phyloP scores from a whole-genome alignment of 108 stramenopile genomes.

The Chaetoceros tenuissimus region DNA sequence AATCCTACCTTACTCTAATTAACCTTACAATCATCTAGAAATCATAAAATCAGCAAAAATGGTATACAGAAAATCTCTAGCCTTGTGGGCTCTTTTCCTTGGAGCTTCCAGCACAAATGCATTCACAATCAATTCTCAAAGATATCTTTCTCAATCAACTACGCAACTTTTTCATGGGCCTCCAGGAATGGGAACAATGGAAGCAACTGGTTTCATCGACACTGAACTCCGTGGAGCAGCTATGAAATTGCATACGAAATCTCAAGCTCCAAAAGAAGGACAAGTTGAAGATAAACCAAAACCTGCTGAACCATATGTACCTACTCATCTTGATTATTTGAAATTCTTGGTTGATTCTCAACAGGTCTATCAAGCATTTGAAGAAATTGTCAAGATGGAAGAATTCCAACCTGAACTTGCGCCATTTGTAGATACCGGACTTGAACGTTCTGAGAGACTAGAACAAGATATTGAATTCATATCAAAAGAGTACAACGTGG shows the following conservation, averaged over 20 bases:
- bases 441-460: slow-evolving; percentile 67
- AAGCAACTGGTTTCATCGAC: slow-evolving; percentile 50
- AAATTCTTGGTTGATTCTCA: slow-evolving; percentile 74
- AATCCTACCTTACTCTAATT: too few relatives aligned
- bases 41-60: too few relatives aligned
- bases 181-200: too few relatives aligned
- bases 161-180: too few relatives aligned
- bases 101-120: too few relatives aligned
- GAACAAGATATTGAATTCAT: slow-evolving; percentile 83
- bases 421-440: slow-evolving; percentile 71
- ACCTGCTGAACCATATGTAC: slow-evolving; percentile 32
- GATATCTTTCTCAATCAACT: too few relatives aligned
- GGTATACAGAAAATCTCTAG: too few relatives aligned
- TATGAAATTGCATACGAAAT: slow-evolving; percentile 85
- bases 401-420: slow-evolving; percentile 32
- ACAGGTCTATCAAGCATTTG: slow-evolving; percentile 73
- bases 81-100: too few relatives aligned
- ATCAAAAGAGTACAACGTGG: slow-evolving; percentile 44
- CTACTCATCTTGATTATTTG: slow-evolving; percentile 68
- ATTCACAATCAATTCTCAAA: too few relatives aligned
- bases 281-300: slow-evolving; percentile 33
- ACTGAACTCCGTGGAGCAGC: slow-evolving; percentile 82
- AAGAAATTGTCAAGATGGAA: slow-evolving; percentile 54
- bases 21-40: too few relatives aligned
- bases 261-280: slow-evolving; percentile 87